Evolutionary conservation across 768 basidiomycete species (phyloP).

Genomic region (Termitomyces titanicus): DNA sequence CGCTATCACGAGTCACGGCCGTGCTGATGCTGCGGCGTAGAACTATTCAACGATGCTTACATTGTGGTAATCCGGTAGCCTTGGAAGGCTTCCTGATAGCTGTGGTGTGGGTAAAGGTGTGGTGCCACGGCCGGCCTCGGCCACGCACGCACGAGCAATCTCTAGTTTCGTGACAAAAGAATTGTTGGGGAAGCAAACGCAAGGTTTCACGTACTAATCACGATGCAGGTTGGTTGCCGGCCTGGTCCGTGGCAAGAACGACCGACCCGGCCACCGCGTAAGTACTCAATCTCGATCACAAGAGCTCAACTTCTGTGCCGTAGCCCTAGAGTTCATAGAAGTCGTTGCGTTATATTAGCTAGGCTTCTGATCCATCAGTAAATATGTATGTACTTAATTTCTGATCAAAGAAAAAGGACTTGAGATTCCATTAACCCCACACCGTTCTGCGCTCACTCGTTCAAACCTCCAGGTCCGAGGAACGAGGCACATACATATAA

Average conservation of each 20-base stretch:
- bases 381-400: not conserved
- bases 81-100: not conserved
- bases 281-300: too few relatives aligned
- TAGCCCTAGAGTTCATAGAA: too few relatives aligned
- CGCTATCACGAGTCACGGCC: too few relatives aligned
- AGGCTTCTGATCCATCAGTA: not conserved
- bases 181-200: too few relatives aligned
- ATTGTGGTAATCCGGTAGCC: not conserved
- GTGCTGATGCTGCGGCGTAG: not conserved
- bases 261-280: too few relatives aligned
- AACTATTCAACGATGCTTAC: not conserved
- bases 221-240: too few relatives aligned
- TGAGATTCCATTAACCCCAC: not conserved
- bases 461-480: not conserved
- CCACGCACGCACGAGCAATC: not conserved
- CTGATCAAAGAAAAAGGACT: not conserved
- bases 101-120: not conserved
- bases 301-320: too few relatives aligned
- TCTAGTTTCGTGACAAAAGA: not conserved
- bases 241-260: too few relatives aligned
- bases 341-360: not conserved
- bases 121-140: not conserved
- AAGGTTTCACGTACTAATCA: too few relatives aligned
- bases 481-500: not conserved
- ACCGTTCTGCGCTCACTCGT: too few relatives aligned